Percentiles rank a stretch among this genome's conserved stretches.
Conservation (phyloP, 78 protist genomes). For the Parvularia atlantis region DNA sequence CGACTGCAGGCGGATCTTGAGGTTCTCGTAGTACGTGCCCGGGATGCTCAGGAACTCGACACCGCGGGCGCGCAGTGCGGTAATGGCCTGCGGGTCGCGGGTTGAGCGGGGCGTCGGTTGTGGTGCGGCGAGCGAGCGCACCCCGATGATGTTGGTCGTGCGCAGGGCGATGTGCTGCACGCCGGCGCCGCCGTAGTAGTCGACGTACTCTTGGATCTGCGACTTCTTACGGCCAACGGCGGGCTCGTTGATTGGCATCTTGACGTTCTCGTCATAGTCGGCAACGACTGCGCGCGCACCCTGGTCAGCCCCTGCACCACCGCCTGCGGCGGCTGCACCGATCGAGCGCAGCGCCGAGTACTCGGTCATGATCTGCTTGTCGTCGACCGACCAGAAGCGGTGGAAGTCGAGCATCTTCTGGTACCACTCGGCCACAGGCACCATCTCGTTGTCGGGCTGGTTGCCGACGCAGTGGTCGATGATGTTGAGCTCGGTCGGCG, state of each 20-base stretch:
- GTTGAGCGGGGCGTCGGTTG: no score
- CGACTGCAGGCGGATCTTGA: slow-evolving; percentile 27
- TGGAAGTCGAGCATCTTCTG: slow-evolving; percentile 59
- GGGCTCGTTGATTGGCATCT: slow-evolving; percentile 90
- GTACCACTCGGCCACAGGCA: slow-evolving; percentile 64
- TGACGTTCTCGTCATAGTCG: slow-evolving; percentile 50
- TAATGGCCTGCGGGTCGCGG: not conserved
- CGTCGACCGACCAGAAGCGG: slow-evolving; percentile 88
- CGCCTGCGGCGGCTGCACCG: no score
- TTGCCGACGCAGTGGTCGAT: slow-evolving; percentile 72
- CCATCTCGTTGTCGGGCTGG: slow-evolving; percentile 69
- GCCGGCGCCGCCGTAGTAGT: slow-evolving; percentile 82
- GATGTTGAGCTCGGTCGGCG: slow-evolving; percentile 5
- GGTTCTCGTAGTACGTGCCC: slow-evolving; percentile 47
- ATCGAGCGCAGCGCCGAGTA: slow-evolving; percentile 59
- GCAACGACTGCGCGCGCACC: no score
- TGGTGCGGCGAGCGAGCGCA: not conserved
- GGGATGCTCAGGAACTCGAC: slow-evolving; percentile 72
- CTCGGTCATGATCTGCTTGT: slow-evolving; percentile 77
- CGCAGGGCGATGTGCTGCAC: slow-evolving; percentile 86
- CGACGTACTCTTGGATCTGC: slow-evolving; percentile 84
- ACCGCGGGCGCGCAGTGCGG: slow-evolving; percentile 52
- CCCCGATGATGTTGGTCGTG: slow-evolving; percentile 48
- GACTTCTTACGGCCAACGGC: slow-evolving; percentile 57
- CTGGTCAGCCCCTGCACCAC: no score